These are phyloP conservation scores for Aureobasidium lini DNA, from an alignment of 2,329 filamentous ascomycete species.

Conservation along the genomic window DNA sequence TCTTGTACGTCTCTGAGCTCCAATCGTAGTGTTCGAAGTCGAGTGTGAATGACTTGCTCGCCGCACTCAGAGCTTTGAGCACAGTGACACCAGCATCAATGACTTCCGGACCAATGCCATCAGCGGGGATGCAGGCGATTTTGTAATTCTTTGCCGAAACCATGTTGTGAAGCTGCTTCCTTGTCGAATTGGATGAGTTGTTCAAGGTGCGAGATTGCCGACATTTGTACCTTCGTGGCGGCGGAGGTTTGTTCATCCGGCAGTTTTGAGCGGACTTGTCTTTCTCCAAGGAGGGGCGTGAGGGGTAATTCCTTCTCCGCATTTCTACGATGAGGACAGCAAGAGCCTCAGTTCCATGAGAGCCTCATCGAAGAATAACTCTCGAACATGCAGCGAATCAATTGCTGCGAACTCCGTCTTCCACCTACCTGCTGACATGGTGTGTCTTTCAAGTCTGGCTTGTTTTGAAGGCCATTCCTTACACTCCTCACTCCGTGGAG, in stretches of 20 bases:
- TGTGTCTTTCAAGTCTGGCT: too few species aligned
- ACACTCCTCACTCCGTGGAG: too few species aligned
- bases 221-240: too few species aligned
- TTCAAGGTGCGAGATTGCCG: too few species aligned
- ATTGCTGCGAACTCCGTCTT: too few species aligned
- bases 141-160: constrained; percentile 28
- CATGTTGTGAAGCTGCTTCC: not conserved
- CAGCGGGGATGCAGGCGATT: constrained; percentile 60
- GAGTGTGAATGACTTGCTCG: constrained; percentile 49
- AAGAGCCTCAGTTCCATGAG: not conserved
- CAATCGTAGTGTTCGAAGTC: constrained; percentile 58
- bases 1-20: constrained; percentile 60
- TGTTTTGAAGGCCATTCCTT: too few species aligned
- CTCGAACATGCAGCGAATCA: too few species aligned
- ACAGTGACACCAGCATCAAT: constrained; percentile 57
- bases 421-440: too few species aligned
- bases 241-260: too few species aligned
- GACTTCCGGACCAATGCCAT: constrained; percentile 64
- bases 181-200: not conserved
- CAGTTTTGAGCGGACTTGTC: not conserved
- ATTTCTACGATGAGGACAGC: not conserved
- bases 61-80: constrained; percentile 45
- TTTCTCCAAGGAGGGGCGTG: not conserved
- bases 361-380: too few species aligned
- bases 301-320: not conserved